Evolutionary conservation across 495 filamentous ascomycete genomes (phyloP).

Genomic region (Penicillium ochrochloron): DNA sequence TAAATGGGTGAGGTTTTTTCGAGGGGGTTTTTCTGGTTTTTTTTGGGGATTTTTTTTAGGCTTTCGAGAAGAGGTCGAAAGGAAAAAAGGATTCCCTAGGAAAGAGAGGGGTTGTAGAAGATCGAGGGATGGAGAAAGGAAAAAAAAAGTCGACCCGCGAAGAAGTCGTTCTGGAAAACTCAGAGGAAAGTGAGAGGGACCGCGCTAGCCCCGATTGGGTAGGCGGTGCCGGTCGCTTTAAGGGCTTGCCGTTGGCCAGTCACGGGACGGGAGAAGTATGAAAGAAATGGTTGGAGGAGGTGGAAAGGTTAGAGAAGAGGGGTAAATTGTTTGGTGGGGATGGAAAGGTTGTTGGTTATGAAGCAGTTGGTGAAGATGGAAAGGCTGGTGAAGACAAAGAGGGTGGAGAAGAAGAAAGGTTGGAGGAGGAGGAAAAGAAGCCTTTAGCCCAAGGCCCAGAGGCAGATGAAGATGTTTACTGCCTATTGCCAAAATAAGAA

Average conservation of each 20-base stretch:
- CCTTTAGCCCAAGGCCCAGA: too few species aligned
- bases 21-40: slow-evolving; percentile 41
- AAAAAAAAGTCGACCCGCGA: slow-evolving; percentile 49
- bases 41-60: slow-evolving; percentile 48
- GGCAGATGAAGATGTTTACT: background rate
- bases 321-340: background rate
- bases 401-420: too few species aligned
- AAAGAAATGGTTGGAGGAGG: background rate
- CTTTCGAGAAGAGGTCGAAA: slow-evolving; percentile 51
- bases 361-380: too few species aligned
- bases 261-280: slow-evolving; percentile 4
- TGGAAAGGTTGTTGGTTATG: too few species aligned
- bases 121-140: slow-evolving; percentile 35
- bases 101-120: slow-evolving; percentile 49
- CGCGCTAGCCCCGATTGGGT: slow-evolving; percentile 31
- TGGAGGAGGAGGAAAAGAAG: too few species aligned
- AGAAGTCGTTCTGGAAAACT: slow-evolving; percentile 45
- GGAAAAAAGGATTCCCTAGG: slow-evolving; percentile 40
- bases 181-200: slow-evolving; percentile 35
- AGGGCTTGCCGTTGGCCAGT: slow-evolving; percentile 25
- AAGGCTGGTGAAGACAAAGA: too few species aligned
- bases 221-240: slow-evolving; percentile 27
- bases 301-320: background rate
- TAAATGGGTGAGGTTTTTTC: slow-evolving; percentile 32
- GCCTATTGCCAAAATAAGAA: background rate